Base-by-base conservation (phyloP, 352 stramenopile genomes). In the Globisporangium sylvaticum region DNA sequence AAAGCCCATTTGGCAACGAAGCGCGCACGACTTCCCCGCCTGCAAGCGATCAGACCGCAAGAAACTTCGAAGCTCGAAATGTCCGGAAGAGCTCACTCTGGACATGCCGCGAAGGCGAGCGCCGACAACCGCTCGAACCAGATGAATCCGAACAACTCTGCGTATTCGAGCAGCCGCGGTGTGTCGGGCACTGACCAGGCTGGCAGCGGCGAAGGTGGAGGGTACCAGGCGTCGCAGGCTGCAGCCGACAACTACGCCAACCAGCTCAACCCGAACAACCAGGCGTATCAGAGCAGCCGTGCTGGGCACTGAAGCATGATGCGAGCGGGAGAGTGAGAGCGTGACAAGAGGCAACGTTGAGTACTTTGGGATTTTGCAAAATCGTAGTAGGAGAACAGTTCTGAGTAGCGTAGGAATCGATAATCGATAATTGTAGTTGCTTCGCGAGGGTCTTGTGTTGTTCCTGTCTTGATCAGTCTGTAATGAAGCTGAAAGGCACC, bases 241-340 rank as follows among this genome's bases (percentile, higher is more conserved):
- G 68, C 71, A 25, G 14, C 37, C 3, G 62, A 75, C 44, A 77
- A 73, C 34, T 67, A 60, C 14, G 54, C 74, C 0, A 81, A 80
- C 42, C 77, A 84, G 34, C 39, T 81, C 8, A 84, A 84, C 24
- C 74, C 77, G 0, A 84, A 84, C 56, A 84, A 84, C 24, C 15
- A 65, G 0, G 31, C 64, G 24, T 84, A 79, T 53, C 9, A 73
- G 24, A 59, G 54, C 24, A 59, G 62, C 46, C 67, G 62, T 32
- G 44, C 57, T 39, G 58, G 22, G 7, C 22, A 54, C 34, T 24
- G 32, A 46, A 25, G 31, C 8, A 22, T 46, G 25, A 56, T 50
- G 12, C 27, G 32, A 61, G 20, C 58, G 48, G 24, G 3, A 5
- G 14, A 18, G 24, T 64, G 27, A 42, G 39, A 18, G 32, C 32